phyloP scores from a whole-genome alignment of 768 basidiomycete species.

The Lactifluus echinatus region DNA sequence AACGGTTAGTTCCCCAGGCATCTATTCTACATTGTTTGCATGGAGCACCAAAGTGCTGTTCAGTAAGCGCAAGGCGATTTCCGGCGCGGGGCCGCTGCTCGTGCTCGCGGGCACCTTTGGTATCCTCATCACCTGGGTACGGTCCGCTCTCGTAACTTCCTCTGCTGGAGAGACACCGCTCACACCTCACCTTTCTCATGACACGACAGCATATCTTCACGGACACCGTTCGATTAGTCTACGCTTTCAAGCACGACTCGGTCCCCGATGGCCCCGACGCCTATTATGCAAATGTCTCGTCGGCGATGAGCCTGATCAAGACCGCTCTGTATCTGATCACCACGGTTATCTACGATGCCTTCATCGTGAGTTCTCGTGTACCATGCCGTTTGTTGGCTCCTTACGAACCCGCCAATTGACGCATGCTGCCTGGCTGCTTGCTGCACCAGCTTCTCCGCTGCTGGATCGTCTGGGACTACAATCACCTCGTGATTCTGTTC shows the following conservation, averaged over 20 bases:
- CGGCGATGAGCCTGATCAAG: constrained; percentile 23
- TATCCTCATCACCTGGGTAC: constrained; percentile 19
- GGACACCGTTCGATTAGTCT: constrained; percentile 23
- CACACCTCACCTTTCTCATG: not conserved
- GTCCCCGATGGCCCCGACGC: constrained; percentile 12
- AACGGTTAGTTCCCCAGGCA: not conserved
- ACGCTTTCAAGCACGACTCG: constrained; percentile 22
- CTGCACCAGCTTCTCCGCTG: constrained; percentile 22
- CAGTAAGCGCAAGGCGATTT: constrained; percentile 13
- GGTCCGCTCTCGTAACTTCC: no score
- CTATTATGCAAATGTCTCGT: constrained; percentile 22
- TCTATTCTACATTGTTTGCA: constrained; percentile 4
- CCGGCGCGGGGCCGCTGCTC: constrained; percentile 3
- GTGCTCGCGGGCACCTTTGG: constrained; percentile 7
- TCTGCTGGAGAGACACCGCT: not conserved
- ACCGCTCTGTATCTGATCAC: constrained; percentile 22
- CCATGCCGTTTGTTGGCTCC: not conserved
- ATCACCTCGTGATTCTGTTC: constrained; percentile 12
- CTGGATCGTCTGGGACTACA: constrained; percentile 25
- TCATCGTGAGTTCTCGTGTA: constrained; percentile 27
- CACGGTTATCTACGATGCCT: constrained; percentile 25
- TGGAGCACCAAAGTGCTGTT: constrained; percentile 9
- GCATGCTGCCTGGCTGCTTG: not conserved
- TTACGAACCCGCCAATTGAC: not conserved
- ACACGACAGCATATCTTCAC: constrained; percentile 22